These are phyloP conservation scores for Aspergillus niger DNA, from an alignment of 2,329 filamentous ascomycete species.

Conservation along the genomic window DNA sequence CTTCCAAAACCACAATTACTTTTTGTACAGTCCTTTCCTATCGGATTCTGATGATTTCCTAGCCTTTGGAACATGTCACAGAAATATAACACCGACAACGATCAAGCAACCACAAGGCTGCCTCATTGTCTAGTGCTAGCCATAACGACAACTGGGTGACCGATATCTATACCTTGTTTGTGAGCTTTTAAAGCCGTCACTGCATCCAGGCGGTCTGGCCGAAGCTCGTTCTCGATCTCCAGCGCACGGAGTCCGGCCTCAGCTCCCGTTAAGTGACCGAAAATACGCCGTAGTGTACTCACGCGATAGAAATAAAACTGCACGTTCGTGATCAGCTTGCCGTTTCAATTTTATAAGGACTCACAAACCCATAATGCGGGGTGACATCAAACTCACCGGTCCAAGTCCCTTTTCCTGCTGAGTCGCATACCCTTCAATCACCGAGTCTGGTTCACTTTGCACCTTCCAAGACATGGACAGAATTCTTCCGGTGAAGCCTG, in stretches of 20 bases:
- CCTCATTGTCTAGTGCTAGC: background rate
- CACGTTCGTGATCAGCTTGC: too few species aligned
- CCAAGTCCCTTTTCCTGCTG: background rate
- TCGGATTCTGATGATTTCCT: too few species aligned
- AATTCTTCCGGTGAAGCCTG: background rate
- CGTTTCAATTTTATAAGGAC: too few species aligned
- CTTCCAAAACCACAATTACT: too few species aligned
- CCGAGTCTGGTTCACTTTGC: background rate
- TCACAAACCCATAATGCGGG: too few species aligned
- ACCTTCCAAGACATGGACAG: constrained; percentile 4
- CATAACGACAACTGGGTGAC: constrained; percentile 5
- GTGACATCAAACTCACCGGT: background rate
- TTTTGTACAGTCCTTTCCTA: too few species aligned
- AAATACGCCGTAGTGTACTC: background rate
- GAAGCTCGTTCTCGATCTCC: background rate
- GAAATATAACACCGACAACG: background rate
- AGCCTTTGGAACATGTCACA: too few species aligned
- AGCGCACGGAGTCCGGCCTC: background rate
- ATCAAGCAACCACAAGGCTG: background rate
- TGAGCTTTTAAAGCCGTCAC: background rate
- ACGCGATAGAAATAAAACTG: constrained; percentile 9
- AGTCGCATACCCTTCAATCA: constrained; percentile 1
- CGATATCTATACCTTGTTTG: background rate
- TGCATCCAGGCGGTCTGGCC: background rate
- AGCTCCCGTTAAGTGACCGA: background rate